Evolutionary conservation across 1,284 basidiomycete genomes (phyloP).

Genomic region (Ceratorhiza oryzae-sativae): DNA sequence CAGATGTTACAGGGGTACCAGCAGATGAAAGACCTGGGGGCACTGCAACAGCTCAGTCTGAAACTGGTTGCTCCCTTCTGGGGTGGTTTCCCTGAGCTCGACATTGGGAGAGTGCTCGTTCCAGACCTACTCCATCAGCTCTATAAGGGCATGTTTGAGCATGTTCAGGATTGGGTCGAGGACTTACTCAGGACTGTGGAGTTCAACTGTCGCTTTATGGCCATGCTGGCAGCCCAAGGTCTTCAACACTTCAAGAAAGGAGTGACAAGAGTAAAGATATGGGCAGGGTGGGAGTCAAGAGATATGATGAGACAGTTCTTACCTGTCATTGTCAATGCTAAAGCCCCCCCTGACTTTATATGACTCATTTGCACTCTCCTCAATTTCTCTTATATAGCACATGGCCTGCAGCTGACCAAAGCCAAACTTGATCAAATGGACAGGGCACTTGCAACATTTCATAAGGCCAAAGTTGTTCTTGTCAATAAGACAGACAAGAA

Average conservation of each 20-base stretch:
- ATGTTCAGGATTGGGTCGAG: slow-evolving; percentile 14
- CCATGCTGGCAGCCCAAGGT: slow-evolving; percentile 9
- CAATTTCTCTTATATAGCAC: background rate
- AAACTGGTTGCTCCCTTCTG: background rate
- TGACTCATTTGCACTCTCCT: background rate
- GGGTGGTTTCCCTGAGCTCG: slow-evolving; percentile 9
- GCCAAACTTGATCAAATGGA: background rate
- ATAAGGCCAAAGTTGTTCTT: background rate
- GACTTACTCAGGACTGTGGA: background rate
- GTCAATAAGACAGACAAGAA: too few species aligned
- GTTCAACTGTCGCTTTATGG: background rate
- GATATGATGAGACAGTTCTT: slow-evolving; percentile 8
- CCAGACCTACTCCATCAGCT: slow-evolving; percentile 1
- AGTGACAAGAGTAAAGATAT: background rate
- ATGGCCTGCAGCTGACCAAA: background rate
- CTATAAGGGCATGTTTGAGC: slow-evolving; percentile 44
- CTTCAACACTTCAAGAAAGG: slow-evolving; percentile 11
- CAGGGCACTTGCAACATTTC: background rate
- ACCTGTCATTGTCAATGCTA: background rate
- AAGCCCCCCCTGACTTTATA: background rate
- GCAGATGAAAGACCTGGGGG: background rate
- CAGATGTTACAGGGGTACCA: background rate
- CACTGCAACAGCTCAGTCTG: background rate
- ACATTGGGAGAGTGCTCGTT: background rate
- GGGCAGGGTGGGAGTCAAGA: slow-evolving; percentile 7